Base-by-base conservation (phyloP, 306 rosid species). In the Corylus avellana region DNA sequence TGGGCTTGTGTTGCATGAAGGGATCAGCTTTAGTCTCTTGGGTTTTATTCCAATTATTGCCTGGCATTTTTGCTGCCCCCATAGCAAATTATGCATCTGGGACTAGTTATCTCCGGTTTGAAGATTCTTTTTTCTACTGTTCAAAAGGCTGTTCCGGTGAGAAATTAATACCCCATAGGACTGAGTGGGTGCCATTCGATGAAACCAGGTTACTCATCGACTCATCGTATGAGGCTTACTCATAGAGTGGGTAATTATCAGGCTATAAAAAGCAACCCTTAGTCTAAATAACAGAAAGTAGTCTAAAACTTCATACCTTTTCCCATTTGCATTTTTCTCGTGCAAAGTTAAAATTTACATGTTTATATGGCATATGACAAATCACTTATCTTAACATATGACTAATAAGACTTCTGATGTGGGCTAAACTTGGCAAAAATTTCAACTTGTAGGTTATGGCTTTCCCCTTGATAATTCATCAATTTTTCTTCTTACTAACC, bases 1-100 rank as follows among this genome's bases (percentile, higher is more conserved):
- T 35, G 64, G 27, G 7, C 18, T 47, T 47, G 3, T 42, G 35
- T 70, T 73, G 47, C 78, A 47, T 55, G 76, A 47, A 79, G 47
- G 27, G 16, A 20, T 58, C 4, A 22, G 44, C 6, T 39, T 39
- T 39, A 39, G 44, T 4, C 44, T 39, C 44, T 3, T 58, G 69
- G 69, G 46, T 29, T 64, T 63, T 16, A 14, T 16, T 32, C 12
- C 47, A 29, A 63, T 63, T 3, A 37, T 63, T 13, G 14, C 47
- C 5, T 63, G 70, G 9, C 18, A 32, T 32, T 13, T 29, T 29
- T 1, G 44, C 47, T 7, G 12, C 17, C 16, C 16, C n/a, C 47
- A 14, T 35, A 32, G 70, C 9, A 35, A 55, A 16, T 63, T 63
- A 37, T 32, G 47, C 46, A 32, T 29, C 47, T 63, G 70, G 42